These are phyloP conservation scores for Spiromastix sp. DNA, from an alignment of 2,329 filamentous ascomycete genomes.

Conservation along the genomic window DNA sequence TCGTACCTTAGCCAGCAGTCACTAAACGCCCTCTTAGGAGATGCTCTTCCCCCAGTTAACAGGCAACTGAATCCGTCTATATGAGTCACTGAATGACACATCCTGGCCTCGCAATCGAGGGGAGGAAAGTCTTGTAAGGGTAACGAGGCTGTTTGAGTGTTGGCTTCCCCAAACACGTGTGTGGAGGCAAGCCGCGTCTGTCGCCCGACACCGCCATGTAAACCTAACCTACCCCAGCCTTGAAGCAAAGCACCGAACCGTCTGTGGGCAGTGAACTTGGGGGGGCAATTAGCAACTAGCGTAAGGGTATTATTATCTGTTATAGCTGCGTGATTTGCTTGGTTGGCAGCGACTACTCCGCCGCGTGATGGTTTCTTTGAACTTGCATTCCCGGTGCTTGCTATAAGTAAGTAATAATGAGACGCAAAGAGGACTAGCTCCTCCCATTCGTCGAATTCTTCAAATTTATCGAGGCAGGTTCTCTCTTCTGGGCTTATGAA, in stretches of 20 bases:
- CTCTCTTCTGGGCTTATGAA: conserved; percentile 56
- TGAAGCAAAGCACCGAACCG: conserved; percentile 51
- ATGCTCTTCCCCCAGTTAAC: conserved; percentile 67
- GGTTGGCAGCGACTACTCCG: neutral
- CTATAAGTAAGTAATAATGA: conserved; percentile 73
- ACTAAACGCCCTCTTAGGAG: conserved; percentile 55
- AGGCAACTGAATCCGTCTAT: conserved; percentile 50
- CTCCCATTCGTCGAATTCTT: conserved; percentile 94
- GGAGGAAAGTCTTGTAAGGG: too few relatives aligned
- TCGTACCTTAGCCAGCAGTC: conserved; percentile 68
- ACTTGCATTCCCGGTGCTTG: conserved; percentile 32
- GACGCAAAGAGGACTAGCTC: conserved; percentile 77
- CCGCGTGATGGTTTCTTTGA: neutral
- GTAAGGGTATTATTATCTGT: conserved; percentile 4
- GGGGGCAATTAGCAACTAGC: conserved; percentile 15
- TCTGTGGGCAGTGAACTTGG: conserved; percentile 38
- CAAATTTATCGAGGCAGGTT: conserved; percentile 54
- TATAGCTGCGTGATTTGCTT: neutral
- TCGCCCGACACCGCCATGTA: conserved; percentile 33
- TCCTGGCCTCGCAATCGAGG: too few relatives aligned
- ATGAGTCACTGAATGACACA: conserved; percentile 69
- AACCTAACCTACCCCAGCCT: conserved; percentile 23
- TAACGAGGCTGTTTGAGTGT: too few relatives aligned
- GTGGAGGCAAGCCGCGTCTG: conserved; percentile 40
- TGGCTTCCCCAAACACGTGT: too few relatives aligned